Conservation (phyloP, 2,329 filamentous ascomycete species). For the Tolypocladium amazonense region DNA sequence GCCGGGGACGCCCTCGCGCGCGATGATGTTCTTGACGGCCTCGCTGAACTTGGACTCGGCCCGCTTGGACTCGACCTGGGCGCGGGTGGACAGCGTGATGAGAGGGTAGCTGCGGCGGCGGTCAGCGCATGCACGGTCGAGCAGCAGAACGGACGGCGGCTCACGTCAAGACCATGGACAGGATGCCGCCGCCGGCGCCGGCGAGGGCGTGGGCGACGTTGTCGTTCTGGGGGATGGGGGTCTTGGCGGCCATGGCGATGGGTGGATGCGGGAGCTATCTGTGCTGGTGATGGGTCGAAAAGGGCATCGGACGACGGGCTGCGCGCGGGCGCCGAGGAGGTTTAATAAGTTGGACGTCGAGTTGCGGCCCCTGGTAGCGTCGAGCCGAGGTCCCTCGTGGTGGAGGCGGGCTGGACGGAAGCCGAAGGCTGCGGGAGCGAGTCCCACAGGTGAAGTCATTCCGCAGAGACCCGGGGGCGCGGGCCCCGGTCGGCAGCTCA, state of each 20-base stretch:
- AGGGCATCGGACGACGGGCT: neutral
- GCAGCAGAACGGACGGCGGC: conserved; percentile 8
- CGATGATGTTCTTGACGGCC: conserved; percentile 76
- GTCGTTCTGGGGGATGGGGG: conserved; percentile 74
- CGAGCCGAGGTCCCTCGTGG: neutral
- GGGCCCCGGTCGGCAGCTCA: neutral
- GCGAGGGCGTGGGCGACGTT: conserved; percentile 94
- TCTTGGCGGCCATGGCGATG: conserved; percentile 34
- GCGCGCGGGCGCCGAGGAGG: neutral
- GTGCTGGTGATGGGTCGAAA: neutral
- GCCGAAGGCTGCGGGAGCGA: neutral
- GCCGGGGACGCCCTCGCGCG: conserved; percentile 79
- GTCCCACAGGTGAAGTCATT: neutral
- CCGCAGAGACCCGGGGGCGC: neutral
- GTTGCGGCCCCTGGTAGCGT: neutral
- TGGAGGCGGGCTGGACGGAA: neutral
- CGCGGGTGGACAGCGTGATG: conserved; percentile 93
- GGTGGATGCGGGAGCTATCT: neutral
- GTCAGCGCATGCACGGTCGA: neutral
- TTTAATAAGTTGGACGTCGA: neutral
- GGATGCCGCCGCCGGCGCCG: conserved; percentile 82
- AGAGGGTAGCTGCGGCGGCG: conserved; percentile 66
- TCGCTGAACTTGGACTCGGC: conserved; percentile 76
- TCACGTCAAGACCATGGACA: conserved; percentile 93
- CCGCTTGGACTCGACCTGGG: conserved; percentile 93